Percentiles rank a stretch among this genome's conserved stretches.
Evolutionary conservation across 1,139 yeast species (phyloP).

Genomic region (Candida sanyaensis): DNA sequence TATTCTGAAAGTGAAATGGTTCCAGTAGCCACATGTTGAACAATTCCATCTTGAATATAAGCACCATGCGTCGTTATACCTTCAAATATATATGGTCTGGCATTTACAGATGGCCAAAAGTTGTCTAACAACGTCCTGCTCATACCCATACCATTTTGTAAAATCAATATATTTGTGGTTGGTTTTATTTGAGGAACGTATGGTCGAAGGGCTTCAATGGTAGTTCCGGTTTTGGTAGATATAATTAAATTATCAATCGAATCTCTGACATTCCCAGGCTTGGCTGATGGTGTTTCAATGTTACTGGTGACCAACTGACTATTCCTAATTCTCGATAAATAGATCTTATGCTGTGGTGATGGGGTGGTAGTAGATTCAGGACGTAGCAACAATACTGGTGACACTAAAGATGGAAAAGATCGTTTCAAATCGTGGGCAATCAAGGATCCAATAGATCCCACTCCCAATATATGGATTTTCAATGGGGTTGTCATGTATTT

Average conservation of each 20-base stretch:
- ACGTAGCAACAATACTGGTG: slow-evolving; percentile 7
- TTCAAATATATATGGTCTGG: slow-evolving; percentile 61
- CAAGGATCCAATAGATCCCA: slow-evolving; percentile 45
- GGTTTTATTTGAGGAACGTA: slow-evolving; percentile 41
- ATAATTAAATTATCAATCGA: slow-evolving; percentile 55
- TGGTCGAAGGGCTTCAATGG: slow-evolving; percentile 46
- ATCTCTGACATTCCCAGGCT: neutral
- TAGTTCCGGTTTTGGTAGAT: slow-evolving; percentile 65
- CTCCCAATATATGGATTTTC: slow-evolving; percentile 38
- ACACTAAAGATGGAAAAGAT: slow-evolving; percentile 21
- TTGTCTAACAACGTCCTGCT: slow-evolving; percentile 50
- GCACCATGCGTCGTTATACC: slow-evolving; percentile 89
- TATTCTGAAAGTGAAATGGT: slow-evolving; percentile 44
- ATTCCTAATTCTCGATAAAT: slow-evolving; percentile 18
- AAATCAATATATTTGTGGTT: slow-evolving; percentile 57
- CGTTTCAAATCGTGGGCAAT: slow-evolving; percentile 39
- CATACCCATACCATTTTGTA: slow-evolving; percentile 81
- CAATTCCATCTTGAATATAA: slow-evolving; percentile 40
- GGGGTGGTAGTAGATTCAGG: neutral
- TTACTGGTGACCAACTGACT: neutral
- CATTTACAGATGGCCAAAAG: slow-evolving; percentile 51
- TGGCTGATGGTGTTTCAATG: neutral
- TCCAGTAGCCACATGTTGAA: slow-evolving; percentile 73
- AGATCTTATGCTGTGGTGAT: slow-evolving; percentile 24
- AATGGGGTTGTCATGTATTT: slow-evolving; percentile 11